Conservation (phyloP, 208 protist species). For the Endotrypanum monterogeii region DNA sequence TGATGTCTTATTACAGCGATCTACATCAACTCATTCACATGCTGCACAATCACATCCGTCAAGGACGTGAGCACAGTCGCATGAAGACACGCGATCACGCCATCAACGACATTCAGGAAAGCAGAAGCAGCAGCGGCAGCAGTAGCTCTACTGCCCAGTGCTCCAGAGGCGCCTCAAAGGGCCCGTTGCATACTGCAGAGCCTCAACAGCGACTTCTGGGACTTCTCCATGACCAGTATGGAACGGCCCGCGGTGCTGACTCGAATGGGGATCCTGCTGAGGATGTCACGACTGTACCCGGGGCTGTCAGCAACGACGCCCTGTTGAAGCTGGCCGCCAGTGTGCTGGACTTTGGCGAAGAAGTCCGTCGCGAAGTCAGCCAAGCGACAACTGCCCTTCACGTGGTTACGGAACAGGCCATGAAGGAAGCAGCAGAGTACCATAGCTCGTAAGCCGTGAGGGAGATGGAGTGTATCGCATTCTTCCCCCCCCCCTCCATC, state of each 20-base stretch:
- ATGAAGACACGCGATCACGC: background rate
- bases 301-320: conserved; percentile 12
- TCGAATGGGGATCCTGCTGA: background rate
- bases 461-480: background rate
- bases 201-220: conserved; percentile 20
- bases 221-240: conserved; percentile 37
- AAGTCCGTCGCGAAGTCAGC: conserved; percentile 58
- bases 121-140: conserved; percentile 11
- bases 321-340: conserved; percentile 67
- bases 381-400: conserved; percentile 43
- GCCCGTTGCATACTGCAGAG: background rate
- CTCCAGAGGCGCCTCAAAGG: background rate
- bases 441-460: background rate
- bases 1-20: conserved; percentile 61
- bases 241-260: background rate
- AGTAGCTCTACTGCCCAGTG: conserved; percentile 7
- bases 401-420: conserved; percentile 32
- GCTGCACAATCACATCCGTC: conserved; percentile 43
- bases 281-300: background rate
- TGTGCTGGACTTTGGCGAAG: conserved; percentile 74
- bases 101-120: background rate
- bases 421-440: conserved; percentile 25
- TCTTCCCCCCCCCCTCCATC: background rate
- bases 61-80: conserved; percentile 5
- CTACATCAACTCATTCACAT: conserved; percentile 60